Conservation (phyloP, 257 asterid species). For the Echium plantagineum region DNA sequence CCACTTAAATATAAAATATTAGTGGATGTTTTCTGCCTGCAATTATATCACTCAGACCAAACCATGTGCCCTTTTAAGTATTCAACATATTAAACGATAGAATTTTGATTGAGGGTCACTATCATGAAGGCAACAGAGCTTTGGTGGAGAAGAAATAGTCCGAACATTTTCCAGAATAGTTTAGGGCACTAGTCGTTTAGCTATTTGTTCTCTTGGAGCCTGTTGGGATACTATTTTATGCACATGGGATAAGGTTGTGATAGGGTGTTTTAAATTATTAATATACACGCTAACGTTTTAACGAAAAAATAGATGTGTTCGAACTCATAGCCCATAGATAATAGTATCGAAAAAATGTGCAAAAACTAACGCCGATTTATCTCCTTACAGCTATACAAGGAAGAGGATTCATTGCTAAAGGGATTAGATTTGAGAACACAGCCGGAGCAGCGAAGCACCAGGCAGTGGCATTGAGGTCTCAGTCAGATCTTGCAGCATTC, state of each 20-base stretch:
- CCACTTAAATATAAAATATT: conserved; percentile 9
- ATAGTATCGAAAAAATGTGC: no score
- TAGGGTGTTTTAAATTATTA: no score
- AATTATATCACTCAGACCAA: neutral
- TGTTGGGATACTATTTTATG: no score
- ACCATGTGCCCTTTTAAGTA: conserved; percentile 20
- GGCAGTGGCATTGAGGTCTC: conserved; percentile 65
- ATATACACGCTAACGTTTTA: no score
- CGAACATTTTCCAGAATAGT: neutral
- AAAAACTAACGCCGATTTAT: no score
- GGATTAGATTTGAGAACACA: conserved; percentile 49
- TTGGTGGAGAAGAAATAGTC: neutral
- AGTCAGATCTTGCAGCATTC: conserved; percentile 50
- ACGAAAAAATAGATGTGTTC: no score
- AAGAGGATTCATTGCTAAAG: conserved; percentile 51
- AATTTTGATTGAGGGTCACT: neutral
- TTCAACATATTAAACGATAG: neutral
- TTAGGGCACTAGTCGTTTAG: neutral
- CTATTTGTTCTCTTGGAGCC: no score
- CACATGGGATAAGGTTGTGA: no score
- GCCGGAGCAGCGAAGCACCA: conserved; percentile 67
- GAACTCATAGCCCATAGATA: no score
- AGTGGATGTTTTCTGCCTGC: neutral
- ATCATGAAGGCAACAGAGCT: neutral
- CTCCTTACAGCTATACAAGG: conserved; percentile 49